Evolutionary conservation across 805 yeast species (phyloP), one percentile per base, ranked within the genome.

Genomic region (Scheffersomyces stipitis): DNA sequence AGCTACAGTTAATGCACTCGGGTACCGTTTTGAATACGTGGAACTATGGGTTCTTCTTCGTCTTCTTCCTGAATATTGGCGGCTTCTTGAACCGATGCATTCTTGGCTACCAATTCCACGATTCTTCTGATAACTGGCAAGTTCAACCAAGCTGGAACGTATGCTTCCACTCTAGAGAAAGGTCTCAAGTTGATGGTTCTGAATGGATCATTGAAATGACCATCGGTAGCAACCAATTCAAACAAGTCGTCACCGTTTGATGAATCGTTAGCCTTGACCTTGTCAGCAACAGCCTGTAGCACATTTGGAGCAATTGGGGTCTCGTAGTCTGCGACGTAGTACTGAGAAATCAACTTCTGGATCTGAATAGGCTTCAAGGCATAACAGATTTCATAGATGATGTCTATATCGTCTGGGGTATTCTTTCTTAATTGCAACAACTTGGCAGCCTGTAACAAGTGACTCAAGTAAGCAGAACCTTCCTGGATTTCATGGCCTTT

Each of bases 281-380:
- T 76, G 45, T 83, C 85, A 13, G 96, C 95, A 39, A 91, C 86
- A 23, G 80, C 81, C 51, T 82, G 80, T 45, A 87, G 73, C 36
- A 90, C 88, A 37, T 80, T 84, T 28, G 86, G 82, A 12, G 91
- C 81, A 42, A 91, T 82, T 30, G 98, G 97, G 2, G 88, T 78
- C 67, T 93, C 99, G 58, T 91, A 93, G 56, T 91, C 98, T 7
- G 96, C 96, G 46, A 84, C 85, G 45, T 80, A 81, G 58, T 95
- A 93, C 58, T 86, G 95, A 12, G 91, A 75, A 46, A 93, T 82
- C 58, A 93, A 71, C 63, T 87, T 87, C 69, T 93, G 98, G 51
- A 93, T 82, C 71, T 93, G 99, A n/a, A 86, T 80, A 17, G 99
- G 97, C 54, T 84, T 86, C 68, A 93, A 76, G 10, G 91, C 83